These are phyloP conservation scores for Aspergillus leporis DNA, from an alignment of 495 filamentous ascomycete genomes.

Conservation along the genomic window DNA sequence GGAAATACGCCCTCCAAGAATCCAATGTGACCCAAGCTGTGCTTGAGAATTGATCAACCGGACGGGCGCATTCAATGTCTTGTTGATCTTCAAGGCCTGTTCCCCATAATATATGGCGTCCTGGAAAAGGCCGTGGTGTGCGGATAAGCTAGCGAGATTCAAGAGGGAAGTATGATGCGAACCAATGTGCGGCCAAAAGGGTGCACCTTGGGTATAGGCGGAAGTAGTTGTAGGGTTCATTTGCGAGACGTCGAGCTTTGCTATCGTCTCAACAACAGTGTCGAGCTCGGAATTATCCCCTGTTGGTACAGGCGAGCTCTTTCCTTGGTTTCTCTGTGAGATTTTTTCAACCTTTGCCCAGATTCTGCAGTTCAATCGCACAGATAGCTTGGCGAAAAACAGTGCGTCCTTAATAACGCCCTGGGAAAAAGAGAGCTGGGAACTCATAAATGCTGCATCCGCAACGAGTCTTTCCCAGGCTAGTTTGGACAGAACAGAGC, in stretches of 20 bases:
- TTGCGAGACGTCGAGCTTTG: constrained; percentile 42
- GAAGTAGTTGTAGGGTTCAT: constrained; percentile 26
- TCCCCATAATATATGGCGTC: constrained; percentile 91
- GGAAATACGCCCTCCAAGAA: constrained; percentile 58
- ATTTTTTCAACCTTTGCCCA: constrained; percentile 68
- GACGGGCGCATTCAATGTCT: constrained; percentile 61
- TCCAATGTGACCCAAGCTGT: constrained; percentile 63
- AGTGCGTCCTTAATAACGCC: constrained; percentile 66
- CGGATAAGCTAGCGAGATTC: constrained; percentile 73
- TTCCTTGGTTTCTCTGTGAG: constrained; percentile 38
- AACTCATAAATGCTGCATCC: constrained; percentile 59
- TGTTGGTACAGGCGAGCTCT: constrained; percentile 16
- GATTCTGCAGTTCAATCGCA: constrained; percentile 65
- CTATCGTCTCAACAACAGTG: constrained; percentile 43
- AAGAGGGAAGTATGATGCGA: constrained; percentile 67
- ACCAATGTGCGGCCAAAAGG: constrained; percentile 79
- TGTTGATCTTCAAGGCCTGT: constrained; percentile 77
- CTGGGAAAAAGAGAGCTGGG: constrained; percentile 61
- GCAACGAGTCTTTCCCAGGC: constrained; percentile 48
- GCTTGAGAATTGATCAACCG: constrained; percentile 54
- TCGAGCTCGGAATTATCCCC: constrained; percentile 37
- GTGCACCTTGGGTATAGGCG: constrained; percentile 54
- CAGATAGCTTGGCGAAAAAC: constrained; percentile 63
- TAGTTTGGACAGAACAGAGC: constrained; percentile 36
- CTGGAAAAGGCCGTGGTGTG: constrained; percentile 80